Conservation (phyloP, 2,329 filamentous ascomycete species). For the Ascosphaera pollenicola region DNA sequence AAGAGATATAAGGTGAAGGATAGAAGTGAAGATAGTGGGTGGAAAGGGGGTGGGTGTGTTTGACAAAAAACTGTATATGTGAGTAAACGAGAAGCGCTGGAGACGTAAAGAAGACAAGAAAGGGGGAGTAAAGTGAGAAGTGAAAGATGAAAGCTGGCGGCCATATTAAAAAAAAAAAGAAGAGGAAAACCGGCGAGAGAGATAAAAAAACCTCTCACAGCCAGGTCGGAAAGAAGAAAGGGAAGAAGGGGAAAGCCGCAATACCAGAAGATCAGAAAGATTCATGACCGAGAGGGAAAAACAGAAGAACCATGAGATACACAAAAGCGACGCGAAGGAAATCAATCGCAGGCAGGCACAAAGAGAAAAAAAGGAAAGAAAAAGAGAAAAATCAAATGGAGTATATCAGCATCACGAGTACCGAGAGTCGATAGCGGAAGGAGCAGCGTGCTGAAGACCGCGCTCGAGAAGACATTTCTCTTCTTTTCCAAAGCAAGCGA, state of each 20-base stretch:
- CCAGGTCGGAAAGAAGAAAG: conserved; percentile 2
- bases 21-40: not conserved
- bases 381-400: conserved; percentile 2
- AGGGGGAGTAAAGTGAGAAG: conserved; percentile 1
- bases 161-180: conserved; percentile 1
- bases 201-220: not conserved
- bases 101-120: conserved; percentile 3
- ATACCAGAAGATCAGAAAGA: conserved; percentile 2
- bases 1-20: not conserved
- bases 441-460: too few relatives aligned
- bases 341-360: conserved; percentile 1
- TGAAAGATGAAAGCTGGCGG: conserved; percentile 1
- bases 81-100: not conserved
- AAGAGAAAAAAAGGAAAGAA: not conserved
- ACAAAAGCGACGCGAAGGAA: conserved; percentile 1
- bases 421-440: too few relatives aligned
- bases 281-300: conserved; percentile 2
- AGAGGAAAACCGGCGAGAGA: conserved; percentile 2
- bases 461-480: too few relatives aligned
- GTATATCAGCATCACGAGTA: too few relatives aligned
- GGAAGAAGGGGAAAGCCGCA: conserved; percentile 2
- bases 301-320: conserved; percentile 3
- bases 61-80: not conserved
- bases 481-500: not conserved
- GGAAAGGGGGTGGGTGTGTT: not conserved